Evolutionary conservation across 2,329 filamentous ascomycete genomes (phyloP), one percentile per base, ranked within the genome.

Genomic region (Hymenoscyphus fructigenus): DNA sequence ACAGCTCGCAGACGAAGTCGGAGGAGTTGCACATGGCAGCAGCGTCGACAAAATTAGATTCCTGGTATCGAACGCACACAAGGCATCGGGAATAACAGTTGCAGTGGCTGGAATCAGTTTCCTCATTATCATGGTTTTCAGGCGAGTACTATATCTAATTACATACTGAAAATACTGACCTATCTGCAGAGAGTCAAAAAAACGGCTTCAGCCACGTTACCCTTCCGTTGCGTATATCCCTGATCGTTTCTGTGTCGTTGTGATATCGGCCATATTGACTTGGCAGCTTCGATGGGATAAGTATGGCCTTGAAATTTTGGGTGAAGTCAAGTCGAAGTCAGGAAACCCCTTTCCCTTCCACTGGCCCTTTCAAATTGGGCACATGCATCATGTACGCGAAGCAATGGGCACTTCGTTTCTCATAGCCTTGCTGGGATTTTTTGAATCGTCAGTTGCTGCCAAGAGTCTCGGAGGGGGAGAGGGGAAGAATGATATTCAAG

Each of bases 341-440:
- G 91, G 90, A n/a, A 83, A 87, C 2, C 72, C 83, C 5, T 96
- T 98, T 74, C 83, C 87, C 2, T 93, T 97, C 70, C 88, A 91
- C 67, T 97, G 93, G 84, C 94, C 95, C 0, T 95, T 97, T 73
- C 86, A 88, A 68, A 79, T 86, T 1, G 83, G 86, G 5, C 87
- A 96, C 71, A 88, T 98, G 82, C 84, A 86, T 28, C 90, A 97
- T 75, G 91, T 96, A 62, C 89, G 91, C 26, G 90, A 92, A 67
- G 91, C 92, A 44, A 90, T 98, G 84, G 89, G 91, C 60, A 98
- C 95, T 0, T 91, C 92, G 0, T 97, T 99, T 74, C 83, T 98
- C 62, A 97, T 99, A 69, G 92, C 93, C 0, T 83, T 99, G 28
- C 87, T 99, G 0, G 95, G 95, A n/a, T 99, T 99, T 78, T 99